Evolutionary conservation across 108 stramenopile genomes (phyloP), one percentile per base, ranked within the genome.

Genomic region (Skeletonema menzelii): DNA sequence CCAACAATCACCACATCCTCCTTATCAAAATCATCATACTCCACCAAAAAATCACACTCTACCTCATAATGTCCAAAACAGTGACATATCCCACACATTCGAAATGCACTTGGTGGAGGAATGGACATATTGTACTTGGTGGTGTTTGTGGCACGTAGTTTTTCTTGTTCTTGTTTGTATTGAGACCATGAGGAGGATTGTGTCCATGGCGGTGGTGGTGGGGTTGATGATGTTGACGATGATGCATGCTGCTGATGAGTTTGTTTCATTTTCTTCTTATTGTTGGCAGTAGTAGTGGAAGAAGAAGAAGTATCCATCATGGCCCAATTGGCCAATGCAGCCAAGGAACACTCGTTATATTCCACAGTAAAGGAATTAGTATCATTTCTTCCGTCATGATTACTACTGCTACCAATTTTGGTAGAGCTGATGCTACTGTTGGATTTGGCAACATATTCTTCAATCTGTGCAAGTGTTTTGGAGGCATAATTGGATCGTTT

Each of bases 61-160:
- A 83, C 12, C 57, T 88, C 87, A 59, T 85, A 85, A 72, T 88
- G 87, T 5, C 87, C 87, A 72, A 73, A 85, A 19, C 59, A 38
- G 7, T 67, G 40, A 67, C 87, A 88, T 11, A 83, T 56, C 8
- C 59, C 65, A 60, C 87, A 88, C 27, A 70, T 28, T 34, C 72
- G 79, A 63, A 85, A 85, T 20, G 49, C 49, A 27, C 27, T 56
- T 24, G 78, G 46, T 31, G 37, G 27, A 11, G 73, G 55, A 6
- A 76, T 40, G 0, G 64, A 47, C 46, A 69, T 26, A 22, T 70
- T 6, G 55, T 65, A 67, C 10, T 30, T 13, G 6, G 59, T 53
- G 5, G 28, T 71, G 24, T 34, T n/a, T 12, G 55, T 40, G 4
- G 67, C 49, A 17, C 3, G 32, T 17, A 6, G 6, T 35, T 56